phyloP scores from a whole-genome alignment of 768 basidiomycete genomes.

The Psilocybe cubensis region DNA sequence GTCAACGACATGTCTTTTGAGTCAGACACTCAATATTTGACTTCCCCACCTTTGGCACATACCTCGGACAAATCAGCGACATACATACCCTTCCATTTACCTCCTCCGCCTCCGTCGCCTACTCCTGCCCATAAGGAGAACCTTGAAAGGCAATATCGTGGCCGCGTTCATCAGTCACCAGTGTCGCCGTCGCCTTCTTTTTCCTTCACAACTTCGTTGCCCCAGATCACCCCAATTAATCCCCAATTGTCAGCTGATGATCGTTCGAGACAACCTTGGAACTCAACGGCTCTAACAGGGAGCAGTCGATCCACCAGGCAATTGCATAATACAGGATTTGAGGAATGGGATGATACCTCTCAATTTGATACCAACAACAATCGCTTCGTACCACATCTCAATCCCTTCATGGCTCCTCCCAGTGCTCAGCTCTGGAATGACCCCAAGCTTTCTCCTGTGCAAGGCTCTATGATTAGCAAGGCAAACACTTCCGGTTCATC shows the following conservation, averaged over 20 bases:
- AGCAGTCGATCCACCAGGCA: background rate
- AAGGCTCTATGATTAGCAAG: conserved; percentile 16
- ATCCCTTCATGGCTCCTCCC: conserved; percentile 16
- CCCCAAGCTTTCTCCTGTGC: conserved; percentile 28
- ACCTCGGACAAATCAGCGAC: conserved; percentile 10
- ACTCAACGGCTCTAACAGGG: background rate
- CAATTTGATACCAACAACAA: conserved; percentile 27
- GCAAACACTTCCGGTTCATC: background rate
- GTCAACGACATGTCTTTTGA: conserved; percentile 11
- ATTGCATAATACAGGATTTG: background rate
- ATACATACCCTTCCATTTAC: conserved; percentile 17
- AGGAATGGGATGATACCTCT: background rate
- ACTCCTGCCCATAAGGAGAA: conserved; percentile 18
- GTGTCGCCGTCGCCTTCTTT: conserved; percentile 17
- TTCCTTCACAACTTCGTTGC: background rate
- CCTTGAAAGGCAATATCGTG: conserved; percentile 12
- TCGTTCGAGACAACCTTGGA: background rate
- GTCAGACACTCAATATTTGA: conserved; percentile 12
- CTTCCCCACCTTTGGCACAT: conserved; percentile 17
- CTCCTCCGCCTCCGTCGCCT: conserved; percentile 22
- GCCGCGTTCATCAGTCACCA: conserved; percentile 11
- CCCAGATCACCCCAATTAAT: background rate
- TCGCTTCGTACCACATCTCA: conserved; percentile 19
- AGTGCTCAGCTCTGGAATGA: conserved; percentile 24
- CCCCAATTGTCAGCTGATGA: background rate